These are phyloP conservation scores for Schizonepeta tenuifolia DNA, from an alignment of 257 asterid species.

Conservation along the genomic window DNA sequence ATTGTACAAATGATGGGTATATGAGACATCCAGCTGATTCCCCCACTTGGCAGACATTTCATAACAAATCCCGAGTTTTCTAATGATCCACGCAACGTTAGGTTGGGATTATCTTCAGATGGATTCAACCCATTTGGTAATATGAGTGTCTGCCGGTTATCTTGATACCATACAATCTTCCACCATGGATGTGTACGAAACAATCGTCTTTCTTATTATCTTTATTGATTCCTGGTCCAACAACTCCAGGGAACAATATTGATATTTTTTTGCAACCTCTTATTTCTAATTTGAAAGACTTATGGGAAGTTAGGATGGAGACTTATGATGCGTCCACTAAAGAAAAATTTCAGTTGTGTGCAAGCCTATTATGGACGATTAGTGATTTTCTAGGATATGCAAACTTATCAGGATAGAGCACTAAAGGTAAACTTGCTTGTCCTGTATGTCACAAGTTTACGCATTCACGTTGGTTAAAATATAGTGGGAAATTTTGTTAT, in stretches of 20 bases:
- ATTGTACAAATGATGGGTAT: conserved; percentile 14
- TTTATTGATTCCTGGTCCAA: neutral
- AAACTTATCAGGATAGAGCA: neutral
- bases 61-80: conserved; percentile 7
- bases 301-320: neutral
- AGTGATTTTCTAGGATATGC: conserved; percentile 6
- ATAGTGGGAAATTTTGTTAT: neutral
- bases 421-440: neutral
- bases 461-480: neutral
- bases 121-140: neutral
- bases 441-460: neutral
- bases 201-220: neutral
- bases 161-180: neutral
- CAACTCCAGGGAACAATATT: neutral
- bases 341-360: neutral
- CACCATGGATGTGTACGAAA: neutral
- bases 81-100: neutral
- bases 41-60: neutral
- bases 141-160: neutral
- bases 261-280: conserved; percentile 17
- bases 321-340: neutral
- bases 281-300: neutral
- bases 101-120: neutral
- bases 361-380: conserved; percentile 7
- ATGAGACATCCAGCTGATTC: conserved; percentile 22